Conservation (phyloP, 129 eudicot genomes). For the Calendula officinalis region DNA sequence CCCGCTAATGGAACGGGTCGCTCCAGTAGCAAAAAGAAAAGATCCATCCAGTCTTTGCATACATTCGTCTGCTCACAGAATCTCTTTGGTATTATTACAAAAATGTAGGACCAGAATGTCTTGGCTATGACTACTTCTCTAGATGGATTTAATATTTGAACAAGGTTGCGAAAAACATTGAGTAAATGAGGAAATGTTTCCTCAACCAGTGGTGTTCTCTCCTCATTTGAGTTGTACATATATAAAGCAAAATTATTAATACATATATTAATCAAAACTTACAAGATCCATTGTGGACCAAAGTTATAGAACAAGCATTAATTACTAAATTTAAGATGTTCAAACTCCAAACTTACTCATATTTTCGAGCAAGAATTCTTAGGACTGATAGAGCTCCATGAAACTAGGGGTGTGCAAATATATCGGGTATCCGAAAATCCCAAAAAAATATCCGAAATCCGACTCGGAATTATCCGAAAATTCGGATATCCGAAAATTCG, state of each 20-base stretch:
- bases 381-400: constrained; percentile 84
- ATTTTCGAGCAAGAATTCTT: constrained; percentile 89
- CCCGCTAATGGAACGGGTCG: constrained; percentile 94
- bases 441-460: no score
- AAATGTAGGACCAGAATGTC: constrained; percentile 95
- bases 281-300: no score
- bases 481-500: no score
- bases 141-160: constrained; percentile 75
- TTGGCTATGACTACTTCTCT: constrained; percentile 89
- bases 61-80: constrained; percentile 71
- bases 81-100: constrained; percentile 93
- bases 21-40: constrained; percentile 79
- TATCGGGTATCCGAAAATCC: no score
- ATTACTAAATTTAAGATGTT: constrained; percentile 2
- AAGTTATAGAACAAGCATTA: no score
- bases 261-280: constrained; percentile 4
- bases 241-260: constrained; percentile 20
- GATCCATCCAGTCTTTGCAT: constrained; percentile 94
- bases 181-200: constrained; percentile 88
- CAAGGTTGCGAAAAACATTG: constrained; percentile 72
- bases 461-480: no score
- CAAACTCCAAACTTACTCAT: constrained; percentile 57
- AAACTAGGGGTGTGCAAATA: no score
- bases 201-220: constrained; percentile 82
- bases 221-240: constrained; percentile 82